A percentile compares a stretch with the other conserved stretches of the same genome.
Conservation (phyloP, 345 rosid species). For the Brassica napus region DNA sequence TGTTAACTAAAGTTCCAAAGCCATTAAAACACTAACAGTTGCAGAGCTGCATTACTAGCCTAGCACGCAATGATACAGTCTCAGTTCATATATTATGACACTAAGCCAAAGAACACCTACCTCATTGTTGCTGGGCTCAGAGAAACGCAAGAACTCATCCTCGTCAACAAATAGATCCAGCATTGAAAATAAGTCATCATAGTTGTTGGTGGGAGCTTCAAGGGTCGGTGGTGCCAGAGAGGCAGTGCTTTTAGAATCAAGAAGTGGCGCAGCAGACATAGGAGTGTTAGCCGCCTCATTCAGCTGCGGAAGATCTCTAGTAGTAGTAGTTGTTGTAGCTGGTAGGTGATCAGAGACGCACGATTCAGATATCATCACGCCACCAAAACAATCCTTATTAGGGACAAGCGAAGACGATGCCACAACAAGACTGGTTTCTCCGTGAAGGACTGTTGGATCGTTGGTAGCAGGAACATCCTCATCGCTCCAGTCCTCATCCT, state of each 20-base stretch:
- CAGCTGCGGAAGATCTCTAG: constrained; percentile 18
- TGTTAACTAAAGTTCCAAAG: background rate
- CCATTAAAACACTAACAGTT: background rate
- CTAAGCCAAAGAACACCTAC: constrained; percentile 17
- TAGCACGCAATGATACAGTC: background rate
- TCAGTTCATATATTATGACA: background rate
- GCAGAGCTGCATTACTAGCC: background rate
- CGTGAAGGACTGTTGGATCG: background rate
- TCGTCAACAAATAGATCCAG: constrained; percentile 35
- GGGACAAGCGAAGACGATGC: background rate
- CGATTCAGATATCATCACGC: constrained; percentile 30
- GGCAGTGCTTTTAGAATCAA: background rate
- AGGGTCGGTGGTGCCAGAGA: constrained; percentile 18
- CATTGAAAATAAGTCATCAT: constrained; percentile 35
- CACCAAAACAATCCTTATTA: constrained; percentile 13
- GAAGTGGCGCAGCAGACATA: constrained; percentile 17
- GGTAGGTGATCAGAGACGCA: constrained; percentile 20
- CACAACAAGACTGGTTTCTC: constrained; percentile 23
- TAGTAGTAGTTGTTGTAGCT: background rate
- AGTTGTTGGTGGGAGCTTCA: constrained; percentile 16
- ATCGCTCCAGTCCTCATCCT: constrained; percentile 88
- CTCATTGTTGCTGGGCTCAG: constrained; percentile 21
- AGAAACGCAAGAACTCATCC: constrained; percentile 12
- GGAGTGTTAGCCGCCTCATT: constrained; percentile 23
- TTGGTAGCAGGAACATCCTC: constrained; percentile 39